These are phyloP conservation scores for Trypanosoma grayi DNA, from an alignment of 208 protist species.

Conservation along the genomic window DNA sequence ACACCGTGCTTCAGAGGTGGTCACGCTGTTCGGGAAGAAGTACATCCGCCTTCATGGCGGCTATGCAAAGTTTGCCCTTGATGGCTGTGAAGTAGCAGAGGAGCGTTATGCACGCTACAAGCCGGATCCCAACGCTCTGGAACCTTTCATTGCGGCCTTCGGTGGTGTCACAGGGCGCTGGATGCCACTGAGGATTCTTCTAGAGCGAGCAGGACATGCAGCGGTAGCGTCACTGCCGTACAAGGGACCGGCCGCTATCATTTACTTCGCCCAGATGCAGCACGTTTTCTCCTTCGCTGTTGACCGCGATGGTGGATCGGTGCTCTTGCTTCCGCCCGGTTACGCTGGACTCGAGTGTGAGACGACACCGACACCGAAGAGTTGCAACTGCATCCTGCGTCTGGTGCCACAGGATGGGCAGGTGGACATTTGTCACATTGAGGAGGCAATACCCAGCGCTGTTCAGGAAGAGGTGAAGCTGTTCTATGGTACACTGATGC, in stretches of 20 bases:
- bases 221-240: conserved; percentile 57
- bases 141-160: conserved; percentile 59
- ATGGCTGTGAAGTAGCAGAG: conserved; percentile 61
- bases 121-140: conserved; percentile 37
- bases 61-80: conserved; percentile 56
- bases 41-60: conserved; percentile 82
- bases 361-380: conserved; percentile 78
- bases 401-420: conserved; percentile 47
- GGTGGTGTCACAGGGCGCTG: conserved; percentile 55
- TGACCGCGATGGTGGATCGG: conserved; percentile 41
- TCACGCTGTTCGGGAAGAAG: conserved; percentile 41
- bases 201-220: conserved; percentile 47
- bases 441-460: conserved; percentile 28
- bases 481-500: conserved; percentile 61
- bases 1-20: conserved; percentile 60
- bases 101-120: conserved; percentile 45
- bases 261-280: conserved; percentile 92
- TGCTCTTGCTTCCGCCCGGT: conserved; percentile 62
- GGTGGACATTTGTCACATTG: conserved; percentile 44
- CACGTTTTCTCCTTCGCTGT: conserved; percentile 85
- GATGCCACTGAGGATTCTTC: conserved; percentile 76
- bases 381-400: conserved; percentile 49
- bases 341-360: conserved; percentile 55
- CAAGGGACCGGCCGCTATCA: conserved; percentile 54
- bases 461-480: conserved; percentile 41